Base-by-base conservation (phyloP, 768 basidiomycete genomes). In the Suillus alpinus region DNA sequence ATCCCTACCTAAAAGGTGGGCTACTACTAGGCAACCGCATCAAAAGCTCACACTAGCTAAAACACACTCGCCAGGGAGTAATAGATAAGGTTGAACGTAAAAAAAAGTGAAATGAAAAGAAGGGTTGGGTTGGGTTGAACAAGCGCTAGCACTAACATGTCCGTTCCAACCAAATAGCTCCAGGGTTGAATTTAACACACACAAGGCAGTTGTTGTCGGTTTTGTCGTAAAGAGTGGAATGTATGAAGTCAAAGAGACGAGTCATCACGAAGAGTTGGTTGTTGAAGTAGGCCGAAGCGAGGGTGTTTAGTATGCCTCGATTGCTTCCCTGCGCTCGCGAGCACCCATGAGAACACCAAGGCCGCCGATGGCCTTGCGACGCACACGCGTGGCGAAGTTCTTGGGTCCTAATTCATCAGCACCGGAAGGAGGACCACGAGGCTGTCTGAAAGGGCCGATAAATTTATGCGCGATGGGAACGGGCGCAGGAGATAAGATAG, bases 381-480 rank as follows among this genome's bases (percentile, higher is more conserved):
- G 83, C 75, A 91, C 89, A 67, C 92, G 85, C 40, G 87, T 86
- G 7, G 92, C 92, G 78, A 94, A 94, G 73, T 94, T 94, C 82
- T 91, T 89, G 47, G 90, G 88, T 20, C 89, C 88, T 55, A 94
- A 84, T 70, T 94, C 92, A 69, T 94, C 92, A 64, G 86, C 86
- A 69, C 89, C 88, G 26, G 89, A 89, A 47, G 93, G 93, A 59
- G 93, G 93, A 67, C 93, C 93, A 61, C 87, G 85, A 68, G 93
- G 93, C 79, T 94, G 93, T 74, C 93, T 87, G 58, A 87, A 80
- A 62, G 90, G 88, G 69, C 88, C 86, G 37, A 69, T 61, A 37
- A 63, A 59, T 57, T 62, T 60, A 49, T 76, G 69, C 40, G 72
- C 65, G 55, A 74, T 73, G 31, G 77, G 70, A 39, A 55, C 16